Base-by-base conservation (phyloP, 176 grass and related monocot genomes). In the Oropetium thomaeum region DNA sequence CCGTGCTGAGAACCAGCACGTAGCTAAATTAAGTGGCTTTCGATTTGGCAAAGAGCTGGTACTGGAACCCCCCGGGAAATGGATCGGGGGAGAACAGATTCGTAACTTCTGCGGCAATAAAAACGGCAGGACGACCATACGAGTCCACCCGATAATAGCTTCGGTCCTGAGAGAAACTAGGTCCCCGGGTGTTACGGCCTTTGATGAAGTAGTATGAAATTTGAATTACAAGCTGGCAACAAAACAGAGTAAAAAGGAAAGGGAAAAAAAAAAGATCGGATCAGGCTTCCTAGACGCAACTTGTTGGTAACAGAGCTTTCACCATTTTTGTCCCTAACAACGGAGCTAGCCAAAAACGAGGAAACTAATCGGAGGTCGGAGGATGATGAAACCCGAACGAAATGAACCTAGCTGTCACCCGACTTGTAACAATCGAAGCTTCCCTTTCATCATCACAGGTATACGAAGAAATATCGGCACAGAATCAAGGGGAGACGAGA, bases 31-130 rank as follows among this genome's bases (percentile, higher is more conserved):
- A 39, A 71, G 10, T 53, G 16, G 4, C 19, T 41, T 19, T 30
- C 43, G 53, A 51, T 29, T 39, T 26, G 20, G 37, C 38, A 42
- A 60, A n/a, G n/a, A n/a, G n/a, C 3, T 23, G 38, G 42, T 28
- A 67, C 32, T 23, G 45, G 20, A n/a, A 34, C 67, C 59, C 64
- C n/a, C n/a, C n/a, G n/a, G 51, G 58, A 77, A 71, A 82, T 73
- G 69, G 30, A 82, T 65, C 35, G 6, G 25, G 28, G 48, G 20
- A 7, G 23, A 49, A 28, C 25, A 80, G 19, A 33, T 55, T 74
- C 32, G 44, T 63, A 57, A 74, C 22, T 61, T 74, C 17, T 31
- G n/a, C 14, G 8, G 52, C 52, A 17, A 29, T 52, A 70, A n/a
- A 67, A 79, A 32, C 20, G 31, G 12, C n/a, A 26, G 30, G 26